phyloP scores from a whole-genome alignment of 2,329 filamentous ascomycete species.

The Geosmithia putterillii region DNA sequence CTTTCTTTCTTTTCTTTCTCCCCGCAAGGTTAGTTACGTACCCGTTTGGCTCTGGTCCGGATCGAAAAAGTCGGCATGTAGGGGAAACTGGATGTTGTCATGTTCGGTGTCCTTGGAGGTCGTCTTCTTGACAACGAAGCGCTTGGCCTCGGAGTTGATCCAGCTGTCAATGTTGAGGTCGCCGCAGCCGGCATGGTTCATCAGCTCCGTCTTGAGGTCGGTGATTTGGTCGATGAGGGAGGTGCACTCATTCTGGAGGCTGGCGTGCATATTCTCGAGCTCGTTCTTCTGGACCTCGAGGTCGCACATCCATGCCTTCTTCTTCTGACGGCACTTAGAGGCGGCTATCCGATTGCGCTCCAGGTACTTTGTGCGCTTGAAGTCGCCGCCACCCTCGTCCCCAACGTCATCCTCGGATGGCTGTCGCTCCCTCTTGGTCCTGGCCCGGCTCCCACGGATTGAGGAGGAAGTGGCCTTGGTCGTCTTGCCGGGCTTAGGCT shows the following conservation, averaged over 20 bases:
- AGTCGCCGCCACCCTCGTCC: conserved; percentile 3
- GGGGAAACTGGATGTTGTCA: too few relatives aligned
- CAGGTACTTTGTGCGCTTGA: conserved; percentile 44
- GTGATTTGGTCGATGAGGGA: conserved; percentile 29
- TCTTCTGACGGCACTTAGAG: conserved; percentile 62
- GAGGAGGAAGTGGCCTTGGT: neutral
- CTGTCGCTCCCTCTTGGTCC: conserved; percentile 9
- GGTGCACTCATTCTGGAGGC: conserved; percentile 29
- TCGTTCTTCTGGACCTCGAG: conserved; percentile 31
- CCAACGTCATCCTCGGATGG: conserved; percentile 9
- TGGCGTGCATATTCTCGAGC: conserved; percentile 29
- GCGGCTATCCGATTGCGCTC: conserved; percentile 63
- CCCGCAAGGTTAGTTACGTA: too few relatives aligned
- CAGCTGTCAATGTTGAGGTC: conserved; percentile 40
- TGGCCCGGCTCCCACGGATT: neutral
- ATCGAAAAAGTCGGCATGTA: too few relatives aligned
- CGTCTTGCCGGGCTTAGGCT: neutral
- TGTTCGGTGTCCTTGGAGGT: neutral
- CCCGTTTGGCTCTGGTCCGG: too few relatives aligned
- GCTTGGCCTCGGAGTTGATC: conserved; percentile 38
- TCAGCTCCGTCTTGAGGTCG: conserved; percentile 35
- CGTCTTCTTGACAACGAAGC: conserved; percentile 28
- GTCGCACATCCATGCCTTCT: conserved; percentile 39
- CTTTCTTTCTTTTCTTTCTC: too few relatives aligned
- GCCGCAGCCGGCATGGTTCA: conserved; percentile 38